Conservation (phyloP, 495 filamentous ascomycete genomes). For the Penicillium paxilli region DNA sequence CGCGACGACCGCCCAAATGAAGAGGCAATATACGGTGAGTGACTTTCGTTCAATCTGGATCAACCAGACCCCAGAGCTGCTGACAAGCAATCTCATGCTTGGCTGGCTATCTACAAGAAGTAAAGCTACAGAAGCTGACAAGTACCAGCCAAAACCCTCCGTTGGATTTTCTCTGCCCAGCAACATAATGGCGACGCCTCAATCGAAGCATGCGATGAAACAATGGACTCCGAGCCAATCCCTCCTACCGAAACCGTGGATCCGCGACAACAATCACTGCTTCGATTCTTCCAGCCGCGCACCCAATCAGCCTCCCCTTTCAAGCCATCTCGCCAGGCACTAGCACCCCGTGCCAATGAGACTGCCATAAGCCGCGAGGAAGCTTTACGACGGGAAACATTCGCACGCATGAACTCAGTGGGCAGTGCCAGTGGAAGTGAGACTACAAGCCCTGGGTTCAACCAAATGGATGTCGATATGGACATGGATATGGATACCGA, state of each 20-base stretch:
- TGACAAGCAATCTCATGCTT: background rate
- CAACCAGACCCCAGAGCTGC: background rate
- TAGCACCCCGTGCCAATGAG: conserved; percentile 28
- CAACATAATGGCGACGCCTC: conserved; percentile 25
- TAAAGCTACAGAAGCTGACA: conserved; percentile 15
- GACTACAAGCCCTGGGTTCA: conserved; percentile 24
- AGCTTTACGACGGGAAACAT: conserved; percentile 18
- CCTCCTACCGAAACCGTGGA: conserved; percentile 33
- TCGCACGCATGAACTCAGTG: conserved; percentile 16
- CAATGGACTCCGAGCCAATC: conserved; percentile 28
- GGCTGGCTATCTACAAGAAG: background rate
- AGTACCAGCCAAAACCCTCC: conserved; percentile 44
- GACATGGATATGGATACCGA: conserved; percentile 51
- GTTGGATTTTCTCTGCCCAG: conserved; percentile 46
- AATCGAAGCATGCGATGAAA: conserved; percentile 22
- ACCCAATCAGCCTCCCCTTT: conserved; percentile 23
- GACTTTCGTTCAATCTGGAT: background rate
- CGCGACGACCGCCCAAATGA: conserved; percentile 50
- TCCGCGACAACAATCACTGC: conserved; percentile 46
- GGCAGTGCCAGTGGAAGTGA: conserved; percentile 21
- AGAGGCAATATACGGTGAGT: conserved; percentile 46
- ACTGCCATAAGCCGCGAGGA: conserved; percentile 16
- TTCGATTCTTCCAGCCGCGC: conserved; percentile 43
- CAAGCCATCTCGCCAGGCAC: conserved; percentile 27
- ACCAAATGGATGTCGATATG: conserved; percentile 26